Conservation (phyloP, 2,329 filamentous ascomycete species). For the Sporothrix brunneoviolacea region DNA sequence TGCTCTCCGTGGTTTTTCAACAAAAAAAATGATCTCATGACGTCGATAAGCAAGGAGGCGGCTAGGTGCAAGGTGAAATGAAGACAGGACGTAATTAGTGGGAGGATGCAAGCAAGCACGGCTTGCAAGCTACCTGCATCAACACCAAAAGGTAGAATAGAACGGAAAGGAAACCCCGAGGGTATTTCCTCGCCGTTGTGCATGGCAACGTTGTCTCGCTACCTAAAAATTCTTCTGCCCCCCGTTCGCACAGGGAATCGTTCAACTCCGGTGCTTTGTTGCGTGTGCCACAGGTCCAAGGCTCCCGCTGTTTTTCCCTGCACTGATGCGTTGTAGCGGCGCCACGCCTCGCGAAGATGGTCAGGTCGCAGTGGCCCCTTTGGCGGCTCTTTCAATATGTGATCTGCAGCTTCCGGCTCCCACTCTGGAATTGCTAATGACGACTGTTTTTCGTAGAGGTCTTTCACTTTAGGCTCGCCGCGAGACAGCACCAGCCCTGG, state of each 20-base stretch:
- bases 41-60: too few relatives aligned
- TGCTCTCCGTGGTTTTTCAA: too few relatives aligned
- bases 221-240: constrained; percentile 44
- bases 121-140: too few relatives aligned
- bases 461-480: constrained; percentile 23
- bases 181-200: too few relatives aligned
- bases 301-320: constrained; percentile 59
- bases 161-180: too few relatives aligned
- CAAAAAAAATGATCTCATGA: too few relatives aligned
- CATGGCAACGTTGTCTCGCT: neutral
- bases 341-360: constrained; percentile 65
- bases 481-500: constrained; percentile 22
- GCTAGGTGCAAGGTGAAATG: too few relatives aligned
- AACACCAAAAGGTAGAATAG: too few relatives aligned
- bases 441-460: constrained; percentile 28
- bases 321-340: constrained; percentile 57
- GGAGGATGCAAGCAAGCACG: too few relatives aligned
- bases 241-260: constrained; percentile 50
- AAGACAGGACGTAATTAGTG: too few relatives aligned
- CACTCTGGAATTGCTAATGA: constrained; percentile 21
- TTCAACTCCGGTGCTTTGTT: constrained; percentile 53
- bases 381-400: constrained; percentile 30
- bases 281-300: constrained; percentile 54
- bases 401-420: constrained; percentile 24
- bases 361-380: constrained; percentile 63